phyloP scores from a whole-genome alignment of 208 protist species.

The Leishmania braziliensis region DNA sequence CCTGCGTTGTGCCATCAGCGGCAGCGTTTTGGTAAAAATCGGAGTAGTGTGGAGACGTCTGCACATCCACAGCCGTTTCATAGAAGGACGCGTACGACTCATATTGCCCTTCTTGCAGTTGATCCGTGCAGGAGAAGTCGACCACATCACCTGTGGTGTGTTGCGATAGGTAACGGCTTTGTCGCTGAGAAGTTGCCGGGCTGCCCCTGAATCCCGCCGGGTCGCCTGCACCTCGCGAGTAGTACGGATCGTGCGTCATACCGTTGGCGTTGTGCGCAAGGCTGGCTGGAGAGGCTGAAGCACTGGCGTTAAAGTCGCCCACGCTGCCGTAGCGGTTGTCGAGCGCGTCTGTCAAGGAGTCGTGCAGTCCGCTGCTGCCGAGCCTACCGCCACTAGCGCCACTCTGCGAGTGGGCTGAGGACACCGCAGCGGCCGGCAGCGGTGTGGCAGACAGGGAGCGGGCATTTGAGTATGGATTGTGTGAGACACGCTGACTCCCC shows the following conservation, averaged over 20 bases:
- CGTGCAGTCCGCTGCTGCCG: background rate
- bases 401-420: background rate
- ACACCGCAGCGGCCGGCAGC: background rate
- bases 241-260: background rate
- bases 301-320: conserved; percentile 11
- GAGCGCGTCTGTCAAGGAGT: conserved; percentile 12
- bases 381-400: background rate
- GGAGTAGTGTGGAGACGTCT: background rate
- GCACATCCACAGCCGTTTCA: background rate
- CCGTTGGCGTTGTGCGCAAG: background rate
- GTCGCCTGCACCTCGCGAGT: background rate
- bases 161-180: background rate
- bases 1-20: conserved; percentile 24
- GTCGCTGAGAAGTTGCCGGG: background rate
- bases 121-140: background rate
- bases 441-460: background rate
- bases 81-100: conserved; percentile 17
- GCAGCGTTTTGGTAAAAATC: conserved; percentile 13
- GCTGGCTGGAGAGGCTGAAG: background rate
- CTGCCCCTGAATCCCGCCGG: conserved; percentile 3
- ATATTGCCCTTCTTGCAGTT: background rate
- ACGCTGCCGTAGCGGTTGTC: conserved; percentile 18
- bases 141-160: background rate
- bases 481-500: conserved; percentile 15
- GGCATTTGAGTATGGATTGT: conserved; percentile 23